Base-by-base conservation (phyloP, 2,329 filamentous ascomycete species). In the Emericellopsis cladophorae region DNA sequence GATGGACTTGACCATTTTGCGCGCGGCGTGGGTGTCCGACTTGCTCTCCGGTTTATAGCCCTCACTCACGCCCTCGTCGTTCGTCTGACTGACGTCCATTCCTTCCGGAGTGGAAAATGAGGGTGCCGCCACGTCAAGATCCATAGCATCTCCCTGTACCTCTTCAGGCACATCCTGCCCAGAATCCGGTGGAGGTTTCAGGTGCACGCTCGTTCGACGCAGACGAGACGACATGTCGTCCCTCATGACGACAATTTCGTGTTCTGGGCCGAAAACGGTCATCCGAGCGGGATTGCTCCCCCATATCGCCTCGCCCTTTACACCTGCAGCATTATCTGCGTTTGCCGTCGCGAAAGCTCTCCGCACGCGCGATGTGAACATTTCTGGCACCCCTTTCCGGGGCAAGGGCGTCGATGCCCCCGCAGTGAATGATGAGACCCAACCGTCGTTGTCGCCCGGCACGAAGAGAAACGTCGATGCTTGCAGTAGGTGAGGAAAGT, bases 391-490 rank as follows among this genome's bases (percentile, higher is more conserved):
- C 0, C 73, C 63, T 48, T 81, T 80, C 9, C 81, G 65, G 0
- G 86, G 86, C 10, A 90, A 55, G 0, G 81, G 75, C 1, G 76
- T 74, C 0, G 82, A 77, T 1, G 84, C 81, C 4, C 86, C 86
- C 2, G 79, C 81, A 1, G 77, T 78, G 56, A 94, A 95, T 2
- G 88, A 75, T 1, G 87, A 94, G 5, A 82, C 77, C 92, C 92
- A 98, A n/a, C 86, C 89, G 57, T 98, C 92, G 56, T 95, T 94
- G 61, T 96, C 90, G 24, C 92, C 92, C 0, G 92, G 92, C 0
- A 96, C 84, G 54, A 98, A 95, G 26, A 95, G 69, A 57, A 96
- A 95, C 0, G 84, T 90, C 5, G 84, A 81, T 22, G 75, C 74
- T 42, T 82, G 81, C 35, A 96, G 72, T 12, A 98, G 72, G 1